Evolutionary conservation across 2,329 filamentous ascomycete species (phyloP), one percentile per base, ranked within the genome.

Genomic region (Alternaria arborescens): DNA sequence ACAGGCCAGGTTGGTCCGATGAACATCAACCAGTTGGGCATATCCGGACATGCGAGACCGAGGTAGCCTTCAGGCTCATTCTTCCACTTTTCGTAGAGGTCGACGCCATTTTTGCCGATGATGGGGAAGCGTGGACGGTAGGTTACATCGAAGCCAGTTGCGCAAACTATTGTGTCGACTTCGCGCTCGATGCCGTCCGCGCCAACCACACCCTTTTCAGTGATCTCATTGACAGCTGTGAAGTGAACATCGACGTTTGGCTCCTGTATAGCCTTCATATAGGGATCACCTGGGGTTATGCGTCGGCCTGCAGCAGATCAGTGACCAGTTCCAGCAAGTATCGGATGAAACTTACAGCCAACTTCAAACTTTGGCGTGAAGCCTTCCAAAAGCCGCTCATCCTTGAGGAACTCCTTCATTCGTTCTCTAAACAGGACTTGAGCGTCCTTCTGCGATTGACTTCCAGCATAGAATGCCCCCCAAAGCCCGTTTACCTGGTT

Each of bases 321-420:
- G 52, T 34, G 26, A 16, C 14, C 18, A 8, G 3, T 6, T 11
- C 28, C 14, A 3, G 32, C 2, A 5, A 20, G 4, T 5, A 24
- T 40, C 6, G 5, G 34, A 47, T 14, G 3, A 4, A 7, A 68
- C 72, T 51, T 59, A 75, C 81, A 84, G 1, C 82, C 82, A 38
- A 83, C 62, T 12, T 78, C 79, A 24, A 81, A 84, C 16, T 78
- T 81, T 0, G 82, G 82, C 5, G 79, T 82, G 55, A 83, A 83
- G 5, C 82, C 82, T 54, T 84, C 70, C 3, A 84, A 68, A 24
- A 85, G 73, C 11, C 83, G 74, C 61, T 84, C 76, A 59, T 86
- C 83, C 61, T 83, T 84, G 68, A 86, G 83, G 53, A 78, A 80
- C 60, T 85, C 82, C 12, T 74, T 77, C 83, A 85, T 86, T 14